A percentile compares a stretch with the other conserved stretches of the same genome.
phyloP scores from a whole-genome alignment of 2,329 filamentous ascomycete species.

The Cladorrhinum sp. region DNA sequence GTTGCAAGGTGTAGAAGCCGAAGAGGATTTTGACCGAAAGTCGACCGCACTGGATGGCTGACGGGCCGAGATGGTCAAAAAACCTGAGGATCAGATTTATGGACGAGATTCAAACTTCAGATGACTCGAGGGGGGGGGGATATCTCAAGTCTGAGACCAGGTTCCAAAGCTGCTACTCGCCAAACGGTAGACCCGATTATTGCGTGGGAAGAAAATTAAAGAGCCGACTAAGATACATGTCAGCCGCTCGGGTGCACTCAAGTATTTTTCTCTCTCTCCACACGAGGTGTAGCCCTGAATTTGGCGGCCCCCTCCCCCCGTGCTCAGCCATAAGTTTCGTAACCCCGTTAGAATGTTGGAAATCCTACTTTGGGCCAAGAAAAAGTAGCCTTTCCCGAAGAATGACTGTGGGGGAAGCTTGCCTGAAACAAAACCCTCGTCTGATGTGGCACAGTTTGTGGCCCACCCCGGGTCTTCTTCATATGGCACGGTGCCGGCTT shows the following conservation, averaged over 20 bases:
- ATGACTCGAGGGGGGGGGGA: no score
- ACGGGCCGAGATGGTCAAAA: background rate
- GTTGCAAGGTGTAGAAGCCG: no score
- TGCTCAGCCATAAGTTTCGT: background rate
- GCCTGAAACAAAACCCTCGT: background rate
- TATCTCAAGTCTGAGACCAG: background rate
- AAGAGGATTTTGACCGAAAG: background rate
- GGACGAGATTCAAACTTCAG: background rate
- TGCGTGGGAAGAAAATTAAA: background rate
- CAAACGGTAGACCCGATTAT: background rate
- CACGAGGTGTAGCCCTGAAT: background rate
- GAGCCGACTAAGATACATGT: background rate
- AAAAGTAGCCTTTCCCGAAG: background rate
- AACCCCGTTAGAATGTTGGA: background rate
- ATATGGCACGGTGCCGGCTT: background rate
- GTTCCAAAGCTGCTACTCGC: background rate
- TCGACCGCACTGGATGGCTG: background rate
- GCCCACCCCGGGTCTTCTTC: background rate
- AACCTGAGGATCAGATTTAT: background rate
- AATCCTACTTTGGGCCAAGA: background rate
- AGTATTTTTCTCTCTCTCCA: background rate
- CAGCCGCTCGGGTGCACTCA: background rate
- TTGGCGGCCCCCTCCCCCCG: background rate
- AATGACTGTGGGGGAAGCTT: background rate
- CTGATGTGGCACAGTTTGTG: background rate